Conservation (phyloP, 2,329 filamentous ascomycete species). For the Trichoderma citrinoviride region DNA sequence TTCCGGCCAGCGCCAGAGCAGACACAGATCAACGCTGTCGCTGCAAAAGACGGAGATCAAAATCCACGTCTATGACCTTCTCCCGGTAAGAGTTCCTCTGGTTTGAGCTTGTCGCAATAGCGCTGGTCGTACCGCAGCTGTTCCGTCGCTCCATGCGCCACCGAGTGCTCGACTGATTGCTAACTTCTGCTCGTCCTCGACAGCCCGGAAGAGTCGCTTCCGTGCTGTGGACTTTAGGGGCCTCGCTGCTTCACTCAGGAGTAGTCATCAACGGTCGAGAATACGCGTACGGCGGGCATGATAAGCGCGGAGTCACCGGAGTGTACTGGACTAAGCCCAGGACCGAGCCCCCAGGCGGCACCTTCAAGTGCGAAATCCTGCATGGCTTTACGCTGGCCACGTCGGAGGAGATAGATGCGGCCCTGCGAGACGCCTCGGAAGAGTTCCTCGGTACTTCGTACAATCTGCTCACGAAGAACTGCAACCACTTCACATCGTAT, state of each 20-base stretch:
- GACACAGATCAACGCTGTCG: constrained; percentile 65
- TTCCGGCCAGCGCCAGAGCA: constrained; percentile 29
- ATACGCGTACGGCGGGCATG: constrained; percentile 83
- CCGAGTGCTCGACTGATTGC: background rate
- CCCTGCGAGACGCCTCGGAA: constrained; percentile 66
- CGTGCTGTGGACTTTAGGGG: constrained; percentile 72
- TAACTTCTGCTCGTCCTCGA: constrained; percentile 23
- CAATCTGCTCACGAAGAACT: constrained; percentile 80
- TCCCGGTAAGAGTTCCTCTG: constrained; percentile 55
- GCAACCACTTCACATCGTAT: constrained; percentile 82
- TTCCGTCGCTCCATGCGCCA: background rate
- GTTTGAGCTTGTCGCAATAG: background rate
- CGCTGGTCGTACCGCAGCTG: background rate
- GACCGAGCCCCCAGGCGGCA: constrained; percentile 72
- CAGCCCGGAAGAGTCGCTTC: constrained; percentile 73
- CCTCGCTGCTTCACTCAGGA: constrained; percentile 76
- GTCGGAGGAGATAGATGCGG: constrained; percentile 65
- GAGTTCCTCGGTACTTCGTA: constrained; percentile 74
- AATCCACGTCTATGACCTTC: constrained; percentile 75
- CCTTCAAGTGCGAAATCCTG: constrained; percentile 70
- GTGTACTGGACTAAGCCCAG: constrained; percentile 80
- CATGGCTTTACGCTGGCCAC: constrained; percentile 75
- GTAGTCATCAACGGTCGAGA: constrained; percentile 77
- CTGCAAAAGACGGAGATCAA: constrained; percentile 69
- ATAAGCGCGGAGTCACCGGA: constrained; percentile 66